Conservation (phyloP, 257 asterid species). For the Craterostigma plantagineum region DNA sequence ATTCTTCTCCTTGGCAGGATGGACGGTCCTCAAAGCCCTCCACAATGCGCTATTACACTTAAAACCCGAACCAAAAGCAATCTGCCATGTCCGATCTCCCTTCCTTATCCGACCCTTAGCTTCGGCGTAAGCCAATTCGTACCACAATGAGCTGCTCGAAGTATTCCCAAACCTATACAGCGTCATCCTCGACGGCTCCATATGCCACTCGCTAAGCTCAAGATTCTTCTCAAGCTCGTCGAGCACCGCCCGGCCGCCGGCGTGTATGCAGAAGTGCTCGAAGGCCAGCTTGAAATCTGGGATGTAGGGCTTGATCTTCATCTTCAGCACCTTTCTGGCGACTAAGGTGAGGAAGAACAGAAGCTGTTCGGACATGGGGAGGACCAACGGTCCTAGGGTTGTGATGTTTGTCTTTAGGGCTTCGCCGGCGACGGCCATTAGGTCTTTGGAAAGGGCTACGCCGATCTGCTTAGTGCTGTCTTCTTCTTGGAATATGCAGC, state of each 20-base stretch:
- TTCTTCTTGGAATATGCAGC: conserved; percentile 45
- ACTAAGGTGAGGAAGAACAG: conserved; percentile 27
- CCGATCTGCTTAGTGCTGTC: conserved; percentile 20
- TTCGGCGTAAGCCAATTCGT: conserved; percentile 16
- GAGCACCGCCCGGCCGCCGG: conserved; percentile 34
- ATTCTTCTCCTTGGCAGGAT: conserved; percentile 31
- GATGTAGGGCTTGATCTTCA: conserved; percentile 27
- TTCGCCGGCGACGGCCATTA: conserved; percentile 38
- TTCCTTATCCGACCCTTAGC: conserved; percentile 31
- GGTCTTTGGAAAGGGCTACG: conserved; percentile 29
- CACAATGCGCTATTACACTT: conserved; percentile 40
- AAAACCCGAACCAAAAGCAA: conserved; percentile 42
- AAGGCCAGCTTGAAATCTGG: conserved; percentile 37
- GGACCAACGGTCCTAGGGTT: conserved; percentile 38
- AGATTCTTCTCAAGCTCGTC: conserved; percentile 33
- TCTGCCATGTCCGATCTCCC: conserved; percentile 37
- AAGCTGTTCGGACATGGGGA: conserved; percentile 48
- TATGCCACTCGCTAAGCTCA: conserved; percentile 24
- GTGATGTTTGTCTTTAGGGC: conserved; percentile 12
- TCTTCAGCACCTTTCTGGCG: conserved; percentile 27
- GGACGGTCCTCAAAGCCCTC: conserved; percentile 24
- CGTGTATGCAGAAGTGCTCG: conserved; percentile 40
- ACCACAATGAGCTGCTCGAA: background rate
- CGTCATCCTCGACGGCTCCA: conserved; percentile 52
- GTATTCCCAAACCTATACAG: conserved; percentile 4